phyloP scores from a whole-genome alignment of 2,329 filamentous ascomycete genomes.

The Amauroascus niger region DNA sequence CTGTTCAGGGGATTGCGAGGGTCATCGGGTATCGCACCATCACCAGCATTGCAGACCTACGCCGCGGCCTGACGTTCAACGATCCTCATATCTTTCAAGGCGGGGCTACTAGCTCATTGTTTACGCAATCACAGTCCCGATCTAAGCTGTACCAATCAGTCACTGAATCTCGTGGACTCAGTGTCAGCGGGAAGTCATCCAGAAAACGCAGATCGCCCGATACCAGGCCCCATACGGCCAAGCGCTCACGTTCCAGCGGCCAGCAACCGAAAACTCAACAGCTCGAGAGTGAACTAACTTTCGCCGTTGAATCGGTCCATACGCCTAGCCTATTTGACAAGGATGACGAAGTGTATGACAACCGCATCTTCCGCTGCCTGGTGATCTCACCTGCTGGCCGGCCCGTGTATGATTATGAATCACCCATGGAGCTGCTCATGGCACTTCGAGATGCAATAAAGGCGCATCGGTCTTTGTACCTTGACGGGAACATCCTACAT shows the following conservation, averaged over 20 bases:
- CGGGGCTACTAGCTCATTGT: conserved; percentile 12
- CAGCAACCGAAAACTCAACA: conserved; percentile 1
- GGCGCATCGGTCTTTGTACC: conserved; percentile 29
- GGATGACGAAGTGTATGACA: conserved; percentile 20
- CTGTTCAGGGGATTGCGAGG: conserved; percentile 23
- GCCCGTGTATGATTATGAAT: conserved; percentile 23
- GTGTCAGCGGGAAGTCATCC: neutral
- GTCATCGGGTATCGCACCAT: conserved; percentile 23
- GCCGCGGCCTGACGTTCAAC: conserved; percentile 22
- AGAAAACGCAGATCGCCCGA: conserved; percentile 12
- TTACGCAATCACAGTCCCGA: conserved; percentile 1
- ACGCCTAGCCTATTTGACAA: conserved; percentile 3
- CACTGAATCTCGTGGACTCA: conserved; percentile 1
- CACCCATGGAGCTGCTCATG: conserved; percentile 28
- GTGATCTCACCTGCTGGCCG: conserved; percentile 26
- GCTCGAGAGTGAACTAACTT: conserved; percentile 8
- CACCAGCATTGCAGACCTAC: conserved; percentile 22
- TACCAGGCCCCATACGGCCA: neutral
- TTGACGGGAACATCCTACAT: conserved; percentile 29
- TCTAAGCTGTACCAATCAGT: neutral
- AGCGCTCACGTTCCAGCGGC: conserved; percentile 5
- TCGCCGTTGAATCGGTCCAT: neutral
- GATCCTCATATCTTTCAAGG: conserved; percentile 17
- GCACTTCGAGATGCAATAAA: conserved; percentile 29
- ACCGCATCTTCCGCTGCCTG: conserved; percentile 26